These are phyloP conservation scores for Colletotrichum liriopes DNA, from an alignment of 2,329 filamentous ascomycete genomes.

Conservation along the genomic window DNA sequence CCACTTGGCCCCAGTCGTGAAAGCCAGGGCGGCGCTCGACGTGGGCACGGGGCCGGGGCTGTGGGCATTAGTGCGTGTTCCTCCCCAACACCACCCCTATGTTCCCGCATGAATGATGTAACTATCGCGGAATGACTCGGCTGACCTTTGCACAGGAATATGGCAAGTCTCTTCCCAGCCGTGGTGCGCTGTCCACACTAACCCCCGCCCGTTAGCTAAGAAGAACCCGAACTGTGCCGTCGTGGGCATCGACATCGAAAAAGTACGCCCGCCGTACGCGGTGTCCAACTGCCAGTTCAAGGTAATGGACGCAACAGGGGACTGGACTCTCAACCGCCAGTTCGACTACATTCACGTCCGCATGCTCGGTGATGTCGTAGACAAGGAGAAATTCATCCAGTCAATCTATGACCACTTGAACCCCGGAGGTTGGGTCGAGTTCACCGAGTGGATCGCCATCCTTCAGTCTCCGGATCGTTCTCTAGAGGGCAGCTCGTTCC, in stretches of 20 bases:
- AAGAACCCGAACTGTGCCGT: slow-evolving; percentile 48
- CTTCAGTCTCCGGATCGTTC: slow-evolving; percentile 52
- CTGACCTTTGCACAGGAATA: slow-evolving; percentile 45
- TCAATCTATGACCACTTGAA: slow-evolving; percentile 51
- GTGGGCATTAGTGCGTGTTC: slow-evolving; percentile 49
- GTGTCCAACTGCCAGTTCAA: slow-evolving; percentile 51
- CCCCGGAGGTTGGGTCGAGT: slow-evolving; percentile 47
- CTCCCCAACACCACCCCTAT: not conserved
- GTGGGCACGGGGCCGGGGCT: slow-evolving; percentile 50
- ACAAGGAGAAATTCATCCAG: slow-evolving; percentile 48
- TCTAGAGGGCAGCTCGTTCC: slow-evolving; percentile 50
- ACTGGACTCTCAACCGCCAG: slow-evolving; percentile 47
- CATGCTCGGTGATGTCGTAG: slow-evolving; percentile 50
- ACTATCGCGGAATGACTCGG: slow-evolving; percentile 10
- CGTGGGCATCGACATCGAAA: slow-evolving; percentile 51
- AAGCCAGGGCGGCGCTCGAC: slow-evolving; percentile 48
- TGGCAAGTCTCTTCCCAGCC: slow-evolving; percentile 40
- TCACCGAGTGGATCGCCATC: slow-evolving; percentile 53
- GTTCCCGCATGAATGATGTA: slow-evolving; percentile 2
- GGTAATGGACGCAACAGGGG: slow-evolving; percentile 48
- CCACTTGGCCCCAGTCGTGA: slow-evolving; percentile 48
- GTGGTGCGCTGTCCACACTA: not conserved
- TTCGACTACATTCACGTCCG: slow-evolving; percentile 54
- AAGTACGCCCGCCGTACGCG: slow-evolving; percentile 47
- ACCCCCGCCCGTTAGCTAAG: slow-evolving; percentile 42